phyloP scores from a whole-genome alignment of 2,329 filamentous ascomycete genomes.

The Volutella citrinella region DNA sequence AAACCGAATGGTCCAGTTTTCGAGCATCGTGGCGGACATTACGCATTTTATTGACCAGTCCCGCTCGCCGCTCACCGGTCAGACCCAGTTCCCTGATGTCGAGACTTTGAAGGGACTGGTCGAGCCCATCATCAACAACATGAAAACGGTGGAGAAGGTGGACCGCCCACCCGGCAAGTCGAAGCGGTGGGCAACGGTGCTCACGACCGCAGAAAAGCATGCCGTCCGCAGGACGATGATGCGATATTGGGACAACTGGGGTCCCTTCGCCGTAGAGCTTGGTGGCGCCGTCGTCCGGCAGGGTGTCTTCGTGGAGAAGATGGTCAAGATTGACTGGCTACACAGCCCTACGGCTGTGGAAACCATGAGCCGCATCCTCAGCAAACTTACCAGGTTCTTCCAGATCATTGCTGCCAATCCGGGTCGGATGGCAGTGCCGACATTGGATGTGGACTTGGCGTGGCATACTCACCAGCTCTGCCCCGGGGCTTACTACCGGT shows the following conservation, averaged over 20 bases:
- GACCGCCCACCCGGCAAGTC: conserved; percentile 12
- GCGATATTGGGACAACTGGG: conserved; percentile 67
- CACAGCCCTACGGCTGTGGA: conserved; percentile 63
- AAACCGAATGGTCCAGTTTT: conserved; percentile 54
- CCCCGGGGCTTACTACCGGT: conserved; percentile 60
- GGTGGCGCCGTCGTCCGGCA: conserved; percentile 64
- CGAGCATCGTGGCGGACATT: no score
- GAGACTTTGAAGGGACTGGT: no score
- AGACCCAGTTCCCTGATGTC: no score
- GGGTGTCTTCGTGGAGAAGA: conserved; percentile 66
- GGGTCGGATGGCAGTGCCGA: conserved; percentile 58
- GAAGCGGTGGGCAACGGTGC: no score
- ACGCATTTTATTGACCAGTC: no score
- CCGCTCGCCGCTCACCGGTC: no score
- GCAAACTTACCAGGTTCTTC: conserved; percentile 65
- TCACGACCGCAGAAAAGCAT: no score
- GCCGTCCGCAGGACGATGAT: conserved; percentile 68
- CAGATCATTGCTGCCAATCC: conserved; percentile 51
- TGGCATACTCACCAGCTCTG: conserved; percentile 81
- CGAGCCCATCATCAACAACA: no score
- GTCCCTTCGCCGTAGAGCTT: conserved; percentile 63
- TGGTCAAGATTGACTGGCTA: conserved; percentile 75
- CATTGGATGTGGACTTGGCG: conserved; percentile 69
- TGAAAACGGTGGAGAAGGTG: no score
- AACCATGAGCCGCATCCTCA: conserved; percentile 63